phyloP scores from a whole-genome alignment of 805 yeast genomes.

The Barnettozyma californica region DNA sequence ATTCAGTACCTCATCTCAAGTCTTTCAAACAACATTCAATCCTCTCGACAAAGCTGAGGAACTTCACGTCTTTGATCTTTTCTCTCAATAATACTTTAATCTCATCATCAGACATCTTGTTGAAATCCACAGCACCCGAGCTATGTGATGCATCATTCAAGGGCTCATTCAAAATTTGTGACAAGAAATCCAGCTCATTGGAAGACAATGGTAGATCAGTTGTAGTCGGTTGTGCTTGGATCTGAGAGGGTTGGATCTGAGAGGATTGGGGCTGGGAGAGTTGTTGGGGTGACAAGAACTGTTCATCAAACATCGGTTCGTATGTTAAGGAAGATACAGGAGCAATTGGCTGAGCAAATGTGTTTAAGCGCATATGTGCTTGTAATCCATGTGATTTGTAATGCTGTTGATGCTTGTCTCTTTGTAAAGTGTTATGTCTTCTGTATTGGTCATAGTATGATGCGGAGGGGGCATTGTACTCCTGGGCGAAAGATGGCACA shows the following conservation, averaged over 20 bases:
- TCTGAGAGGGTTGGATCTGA: not conserved
- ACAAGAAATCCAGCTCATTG: slow-evolving; percentile 9
- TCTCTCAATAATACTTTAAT: slow-evolving; percentile 14
- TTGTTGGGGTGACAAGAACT: not conserved
- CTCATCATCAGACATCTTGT: slow-evolving; percentile 16
- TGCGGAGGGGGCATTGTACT: slow-evolving; percentile 1
- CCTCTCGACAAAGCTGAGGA: slow-evolving; percentile 22
- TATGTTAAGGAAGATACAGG: slow-evolving; percentile 1
- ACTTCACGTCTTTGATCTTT: slow-evolving; percentile 20
- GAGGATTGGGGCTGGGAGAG: not conserved
- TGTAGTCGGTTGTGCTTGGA: not conserved
- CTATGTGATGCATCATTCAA: not conserved
- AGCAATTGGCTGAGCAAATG: slow-evolving; percentile 3
- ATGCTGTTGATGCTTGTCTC: not conserved
- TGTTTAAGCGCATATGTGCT: not conserved
- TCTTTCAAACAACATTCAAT: slow-evolving; percentile 18
- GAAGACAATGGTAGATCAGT: not conserved
- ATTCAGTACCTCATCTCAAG: slow-evolving; percentile 2
- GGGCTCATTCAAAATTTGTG: slow-evolving; percentile 14
- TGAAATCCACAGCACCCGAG: not conserved
- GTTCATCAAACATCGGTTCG: slow-evolving; percentile 3
- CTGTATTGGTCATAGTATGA: slow-evolving; percentile 3
- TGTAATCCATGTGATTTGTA: not conserved
- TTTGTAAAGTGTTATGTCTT: not conserved
- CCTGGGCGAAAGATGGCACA: not conserved